phyloP scores from a whole-genome alignment of 768 basidiomycete species.

The Boletus fagicola region DNA sequence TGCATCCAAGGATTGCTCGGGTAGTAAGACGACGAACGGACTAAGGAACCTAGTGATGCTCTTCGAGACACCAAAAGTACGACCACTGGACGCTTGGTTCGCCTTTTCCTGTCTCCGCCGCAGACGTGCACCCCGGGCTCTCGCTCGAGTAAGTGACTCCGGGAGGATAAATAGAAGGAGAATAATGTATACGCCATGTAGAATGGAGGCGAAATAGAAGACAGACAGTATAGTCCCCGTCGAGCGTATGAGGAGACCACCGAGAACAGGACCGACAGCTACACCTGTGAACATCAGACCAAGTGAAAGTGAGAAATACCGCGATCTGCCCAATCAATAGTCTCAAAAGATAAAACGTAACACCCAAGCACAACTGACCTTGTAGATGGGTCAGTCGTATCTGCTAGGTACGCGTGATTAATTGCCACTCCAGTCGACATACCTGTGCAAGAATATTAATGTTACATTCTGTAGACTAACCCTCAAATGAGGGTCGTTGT shows the following conservation, averaged over 20 bases:
- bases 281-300: slow-evolving; percentile 76
- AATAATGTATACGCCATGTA: slow-evolving; percentile 50
- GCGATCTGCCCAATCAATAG: slow-evolving; percentile 43
- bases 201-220: slow-evolving; percentile 61
- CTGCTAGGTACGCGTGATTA: slow-evolving; percentile 66
- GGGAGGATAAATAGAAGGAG: slow-evolving; percentile 64
- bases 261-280: slow-evolving; percentile 73
- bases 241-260: slow-evolving; percentile 57
- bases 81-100: background rate
- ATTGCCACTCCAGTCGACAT: slow-evolving; percentile 48
- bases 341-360: slow-evolving; percentile 2
- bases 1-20: slow-evolving; percentile 31
- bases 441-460: slow-evolving; percentile 38
- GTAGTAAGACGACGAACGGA: slow-evolving; percentile 67
- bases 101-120: slow-evolving; percentile 16
- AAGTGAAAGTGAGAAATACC: slow-evolving; percentile 58
- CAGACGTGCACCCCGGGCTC: slow-evolving; percentile 35
- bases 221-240: slow-evolving; percentile 58
- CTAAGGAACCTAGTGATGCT: slow-evolving; percentile 60
- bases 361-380: slow-evolving; percentile 41
- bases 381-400: slow-evolving; percentile 53
- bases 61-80: slow-evolving; percentile 29
- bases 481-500: background rate
- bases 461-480: background rate
- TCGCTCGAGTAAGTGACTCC: slow-evolving; percentile 63